These are phyloP conservation scores for Colletotrichum godetiae DNA, from an alignment of 2,329 filamentous ascomycete species.

Conservation along the genomic window DNA sequence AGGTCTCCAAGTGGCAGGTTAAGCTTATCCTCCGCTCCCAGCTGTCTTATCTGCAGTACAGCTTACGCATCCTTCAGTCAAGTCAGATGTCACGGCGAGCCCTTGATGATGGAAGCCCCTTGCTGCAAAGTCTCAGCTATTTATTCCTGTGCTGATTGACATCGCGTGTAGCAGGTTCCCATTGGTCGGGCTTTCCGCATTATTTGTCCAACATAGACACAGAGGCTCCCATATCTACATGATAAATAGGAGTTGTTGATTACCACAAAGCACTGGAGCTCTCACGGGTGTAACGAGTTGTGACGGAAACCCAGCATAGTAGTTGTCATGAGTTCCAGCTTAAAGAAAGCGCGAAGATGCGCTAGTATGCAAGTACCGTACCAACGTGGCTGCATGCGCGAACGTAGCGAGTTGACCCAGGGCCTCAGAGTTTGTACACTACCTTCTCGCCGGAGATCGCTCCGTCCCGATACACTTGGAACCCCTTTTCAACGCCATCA, in stretches of 20 bases:
- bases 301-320: too few relatives aligned
- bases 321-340: too few relatives aligned
- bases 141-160: background rate
- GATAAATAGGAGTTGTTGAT: too few relatives aligned
- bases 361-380: too few relatives aligned
- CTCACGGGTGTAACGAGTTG: too few relatives aligned
- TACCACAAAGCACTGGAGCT: too few relatives aligned
- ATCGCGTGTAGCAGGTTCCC: background rate
- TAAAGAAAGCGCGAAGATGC: too few relatives aligned
- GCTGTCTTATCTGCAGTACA: background rate
- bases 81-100: background rate
- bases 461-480: slow-evolving; percentile 51
- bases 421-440: slow-evolving; percentile 46
- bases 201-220: too few relatives aligned
- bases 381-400: too few relatives aligned
- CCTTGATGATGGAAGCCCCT: background rate
- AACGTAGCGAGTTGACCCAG: background rate
- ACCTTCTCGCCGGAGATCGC: slow-evolving; percentile 53
- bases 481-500: slow-evolving; percentile 45
- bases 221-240: too few relatives aligned
- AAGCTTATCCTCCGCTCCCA: background rate
- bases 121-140: background rate
- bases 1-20: background rate
- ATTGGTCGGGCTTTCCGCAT: background rate
- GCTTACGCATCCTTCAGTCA: background rate